These are phyloP conservation scores for Aureobasidium namibiae DNA, from an alignment of 2,329 filamentous ascomycete species.

Conservation along the genomic window DNA sequence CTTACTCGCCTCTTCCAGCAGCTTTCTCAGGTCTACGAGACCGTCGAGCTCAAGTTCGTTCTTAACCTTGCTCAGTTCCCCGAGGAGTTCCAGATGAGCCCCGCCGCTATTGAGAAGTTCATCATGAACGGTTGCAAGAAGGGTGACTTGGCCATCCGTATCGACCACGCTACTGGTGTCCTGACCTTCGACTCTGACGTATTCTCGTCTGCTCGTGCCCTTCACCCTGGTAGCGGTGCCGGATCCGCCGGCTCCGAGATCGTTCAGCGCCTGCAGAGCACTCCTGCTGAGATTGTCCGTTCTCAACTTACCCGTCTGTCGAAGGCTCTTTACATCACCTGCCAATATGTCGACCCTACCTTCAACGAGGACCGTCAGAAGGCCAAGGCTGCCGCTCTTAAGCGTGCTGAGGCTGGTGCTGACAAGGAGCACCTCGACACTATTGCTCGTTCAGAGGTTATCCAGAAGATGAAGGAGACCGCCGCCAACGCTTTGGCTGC, in stretches of 20 bases:
- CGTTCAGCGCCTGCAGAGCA: constrained; percentile 96
- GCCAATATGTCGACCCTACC: constrained; percentile 87
- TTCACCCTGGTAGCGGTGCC: constrained; percentile 72
- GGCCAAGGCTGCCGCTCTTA: constrained; percentile 70
- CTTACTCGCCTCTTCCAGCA: constrained; percentile 98
- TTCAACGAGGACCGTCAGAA: constrained; percentile 76
- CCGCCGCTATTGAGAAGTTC: constrained; percentile 95
- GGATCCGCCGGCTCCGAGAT: constrained; percentile 82
- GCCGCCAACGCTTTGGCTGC: constrained; percentile 81
- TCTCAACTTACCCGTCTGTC: constrained; percentile 87
- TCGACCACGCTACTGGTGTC: constrained; percentile 90
- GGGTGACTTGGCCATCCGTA: constrained; percentile 90
- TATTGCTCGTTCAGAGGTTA: constrained; percentile 77
- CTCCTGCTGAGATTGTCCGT: constrained; percentile 93
- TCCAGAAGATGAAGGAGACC: constrained; percentile 94
- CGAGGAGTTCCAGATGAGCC: constrained; percentile 86
- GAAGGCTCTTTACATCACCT: constrained; percentile 84
- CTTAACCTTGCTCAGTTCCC: constrained; percentile 92
- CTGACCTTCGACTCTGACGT: constrained; percentile 97
- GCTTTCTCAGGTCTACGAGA: constrained; percentile 97
- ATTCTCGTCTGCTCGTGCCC: constrained; percentile 91
- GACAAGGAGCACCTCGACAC: constrained; percentile 84
- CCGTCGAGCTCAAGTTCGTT: constrained; percentile 88
- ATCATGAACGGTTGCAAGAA: constrained; percentile 99
- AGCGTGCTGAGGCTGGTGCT: constrained; percentile 77